phyloP scores from a whole-genome alignment of 2,329 filamentous ascomycete genomes.

The Dichotomopilus funicola region DNA sequence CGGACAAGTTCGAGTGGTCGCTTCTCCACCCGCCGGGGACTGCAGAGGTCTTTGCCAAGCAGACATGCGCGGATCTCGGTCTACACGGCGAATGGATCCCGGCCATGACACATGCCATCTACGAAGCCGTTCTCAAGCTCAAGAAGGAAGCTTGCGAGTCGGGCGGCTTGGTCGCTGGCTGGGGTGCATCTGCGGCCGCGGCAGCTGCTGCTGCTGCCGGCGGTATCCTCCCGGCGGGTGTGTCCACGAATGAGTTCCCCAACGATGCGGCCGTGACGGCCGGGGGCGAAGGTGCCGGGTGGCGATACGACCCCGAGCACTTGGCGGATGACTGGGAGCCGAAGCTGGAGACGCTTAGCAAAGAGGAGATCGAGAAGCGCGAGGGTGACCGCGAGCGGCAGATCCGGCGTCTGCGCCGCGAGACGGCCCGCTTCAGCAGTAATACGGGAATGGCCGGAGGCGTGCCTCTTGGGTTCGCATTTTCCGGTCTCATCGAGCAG shows the following conservation, averaged over 20 bases:
- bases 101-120: slow-evolving; percentile 91
- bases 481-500: slow-evolving; percentile 46
- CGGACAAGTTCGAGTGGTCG: slow-evolving; percentile 98
- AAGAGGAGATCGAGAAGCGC: slow-evolving; percentile 95
- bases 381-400: slow-evolving; percentile 92
- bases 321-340: slow-evolving; percentile 80
- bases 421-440: slow-evolving; percentile 87
- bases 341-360: slow-evolving; percentile 72
- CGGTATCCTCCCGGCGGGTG: slow-evolving; percentile 40
- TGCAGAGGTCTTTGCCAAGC: slow-evolving; percentile 84
- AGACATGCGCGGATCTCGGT: slow-evolving; percentile 88
- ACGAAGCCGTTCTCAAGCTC: slow-evolving; percentile 82
- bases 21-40: slow-evolving; percentile 85
- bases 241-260: slow-evolving; percentile 60
- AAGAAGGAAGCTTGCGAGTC: slow-evolving; percentile 97
- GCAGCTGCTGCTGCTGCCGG: slow-evolving; percentile 24
- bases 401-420: slow-evolving; percentile 75
- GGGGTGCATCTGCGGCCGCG: slow-evolving; percentile 38
- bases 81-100: slow-evolving; percentile 89
- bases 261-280: slow-evolving; percentile 67
- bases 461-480: slow-evolving; percentile 52
- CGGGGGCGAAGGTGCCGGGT: slow-evolving; percentile 55
- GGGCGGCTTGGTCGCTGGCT: slow-evolving; percentile 72
- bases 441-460: slow-evolving; percentile 74
- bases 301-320: slow-evolving; percentile 91